Evolutionary conservation across 106 monocot genomes (phyloP), one percentile per base, ranked within the genome.

Genomic region (Alisma plantagoaquatica): DNA sequence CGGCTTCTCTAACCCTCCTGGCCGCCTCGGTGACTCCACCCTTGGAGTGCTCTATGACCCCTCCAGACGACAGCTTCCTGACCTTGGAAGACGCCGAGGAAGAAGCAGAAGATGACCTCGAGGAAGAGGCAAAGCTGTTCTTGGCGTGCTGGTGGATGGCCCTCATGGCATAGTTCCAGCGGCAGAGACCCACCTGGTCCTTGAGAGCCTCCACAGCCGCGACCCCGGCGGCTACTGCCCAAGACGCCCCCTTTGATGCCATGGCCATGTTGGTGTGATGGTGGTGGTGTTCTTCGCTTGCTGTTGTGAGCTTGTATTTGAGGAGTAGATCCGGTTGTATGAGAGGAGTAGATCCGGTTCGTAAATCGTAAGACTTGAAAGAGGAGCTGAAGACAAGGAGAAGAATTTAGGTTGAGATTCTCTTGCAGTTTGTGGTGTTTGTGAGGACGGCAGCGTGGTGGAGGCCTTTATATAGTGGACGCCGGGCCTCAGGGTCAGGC

Each of bases 191-290:
- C 0, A 15, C 49, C 27, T 63, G 63, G 15, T 63, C 63, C 52
- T 52, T 63, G 27, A 63, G 38, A 18, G 63, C 63, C n/a, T 63
- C 63, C 16, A 63, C 63, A 11, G 63, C 63, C 5, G 41, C 63
- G 27, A 63, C 41, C 28, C 51, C 52, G 19, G 51, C 63, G 3
- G 63, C 51, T 10, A 41, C 51, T 10, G 29, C 41, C 63, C 16
- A 21, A 10, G 63, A 52, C 27, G 51, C 22, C 28, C 16, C 41
- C 10, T 41, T 52, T 4, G 41, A n/a, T n/a, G n/a, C n/a, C n/a
- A n/a, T n/a, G n/a, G n/a, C n/a, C n/a, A n/a, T 38, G 6, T 14
- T 38, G 35, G 14, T 38, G 6, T 38, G n/a, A n/a, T n/a, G n/a
- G n/a, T n/a, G n/a, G n/a, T n/a, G n/a, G n/a, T n/a, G n/a, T n/a